Evolutionary conservation across 2,329 filamentous ascomycete species (phyloP).

Genomic region (Colletotrichum sp.): DNA sequence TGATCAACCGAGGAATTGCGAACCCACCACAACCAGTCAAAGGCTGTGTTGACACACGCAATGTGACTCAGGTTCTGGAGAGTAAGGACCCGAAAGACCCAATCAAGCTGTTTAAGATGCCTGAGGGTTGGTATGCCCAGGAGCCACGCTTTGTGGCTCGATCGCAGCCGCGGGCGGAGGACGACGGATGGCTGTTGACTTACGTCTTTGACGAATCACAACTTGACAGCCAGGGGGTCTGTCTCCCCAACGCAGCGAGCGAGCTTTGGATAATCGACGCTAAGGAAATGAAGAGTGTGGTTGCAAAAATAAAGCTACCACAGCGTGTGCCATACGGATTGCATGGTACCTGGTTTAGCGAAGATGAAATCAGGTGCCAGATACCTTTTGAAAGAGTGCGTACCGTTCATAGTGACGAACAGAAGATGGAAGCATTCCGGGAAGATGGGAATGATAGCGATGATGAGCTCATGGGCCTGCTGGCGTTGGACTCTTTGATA

Average conservation of each 20-base stretch:
- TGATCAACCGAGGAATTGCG: conserved; percentile 58
- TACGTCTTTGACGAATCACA: conserved; percentile 76
- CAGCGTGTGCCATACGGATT: conserved; percentile 74
- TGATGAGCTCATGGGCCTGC: background rate
- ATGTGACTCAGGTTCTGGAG: conserved; percentile 55
- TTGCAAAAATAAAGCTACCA: conserved; percentile 63
- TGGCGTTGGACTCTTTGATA: background rate
- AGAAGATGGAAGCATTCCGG: background rate
- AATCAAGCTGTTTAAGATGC: conserved; percentile 67
- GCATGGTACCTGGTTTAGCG: conserved; percentile 67
- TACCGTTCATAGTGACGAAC: background rate
- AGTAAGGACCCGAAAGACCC: conserved; percentile 53
- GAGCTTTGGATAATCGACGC: conserved; percentile 76
- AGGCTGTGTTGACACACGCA: conserved; percentile 67
- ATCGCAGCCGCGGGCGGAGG: conserved; percentile 49
- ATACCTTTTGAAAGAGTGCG: conserved; percentile 28
- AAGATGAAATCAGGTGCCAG: conserved; percentile 56
- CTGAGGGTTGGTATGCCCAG: conserved; percentile 66
- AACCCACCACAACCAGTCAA: conserved; percentile 53
- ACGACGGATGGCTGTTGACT: conserved; percentile 71
- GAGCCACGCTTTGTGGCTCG: conserved; percentile 70
- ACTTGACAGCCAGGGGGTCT: conserved; percentile 55
- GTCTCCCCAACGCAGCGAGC: conserved; percentile 48
- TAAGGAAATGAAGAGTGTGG: conserved; percentile 62
- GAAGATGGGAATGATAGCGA: background rate